These are phyloP conservation scores for Neurospora sp. DNA, from an alignment of 495 filamentous ascomycete genomes.

Conservation along the genomic window DNA sequence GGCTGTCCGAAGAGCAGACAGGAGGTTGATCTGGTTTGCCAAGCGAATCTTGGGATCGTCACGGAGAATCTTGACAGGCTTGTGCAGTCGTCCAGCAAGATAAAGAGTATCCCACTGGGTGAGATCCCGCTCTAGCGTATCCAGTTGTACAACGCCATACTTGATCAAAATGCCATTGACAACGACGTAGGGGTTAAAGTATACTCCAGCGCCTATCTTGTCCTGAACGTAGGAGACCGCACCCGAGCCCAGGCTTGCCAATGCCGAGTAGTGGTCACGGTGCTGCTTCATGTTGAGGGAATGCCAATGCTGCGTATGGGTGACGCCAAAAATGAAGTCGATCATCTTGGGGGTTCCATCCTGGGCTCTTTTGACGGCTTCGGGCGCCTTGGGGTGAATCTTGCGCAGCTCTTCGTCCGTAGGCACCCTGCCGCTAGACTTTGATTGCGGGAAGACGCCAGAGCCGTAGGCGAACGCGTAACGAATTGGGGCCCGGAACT, in stretches of 20 bases:
- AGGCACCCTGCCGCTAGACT: constrained; percentile 31
- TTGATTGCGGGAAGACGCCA: constrained; percentile 82
- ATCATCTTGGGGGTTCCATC: constrained; percentile 89
- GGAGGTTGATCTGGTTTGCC: constrained; percentile 88
- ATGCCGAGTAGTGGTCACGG: constrained; percentile 80
- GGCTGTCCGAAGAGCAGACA: constrained; percentile 83
- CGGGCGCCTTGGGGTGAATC: constrained; percentile 66
- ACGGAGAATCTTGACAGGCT: constrained; percentile 93
- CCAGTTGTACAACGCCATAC: constrained; percentile 89
- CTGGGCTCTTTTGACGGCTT: constrained; percentile 70
- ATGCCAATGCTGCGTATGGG: constrained; percentile 95
- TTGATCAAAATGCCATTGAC: constrained; percentile 96
- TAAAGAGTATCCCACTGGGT: constrained; percentile 87
- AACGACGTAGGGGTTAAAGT: constrained; percentile 93
- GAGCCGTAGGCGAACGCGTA: constrained; percentile 98
- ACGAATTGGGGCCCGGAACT: constrained; percentile 84
- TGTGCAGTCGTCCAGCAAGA: constrained; percentile 87
- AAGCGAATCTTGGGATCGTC: constrained; percentile 86
- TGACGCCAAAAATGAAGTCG: constrained; percentile 95
- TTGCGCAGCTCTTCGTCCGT: constrained; percentile 43
- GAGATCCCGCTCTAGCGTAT: constrained; percentile 78
- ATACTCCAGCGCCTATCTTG: constrained; percentile 81
- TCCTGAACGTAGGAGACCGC: constrained; percentile 79
- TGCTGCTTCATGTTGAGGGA: constrained; percentile 80
- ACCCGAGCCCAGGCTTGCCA: constrained; percentile 78